These are phyloP conservation scores for Neopestalotiopsis sp. DNA, from an alignment of 2,329 filamentous ascomycete genomes.

Conservation along the genomic window DNA sequence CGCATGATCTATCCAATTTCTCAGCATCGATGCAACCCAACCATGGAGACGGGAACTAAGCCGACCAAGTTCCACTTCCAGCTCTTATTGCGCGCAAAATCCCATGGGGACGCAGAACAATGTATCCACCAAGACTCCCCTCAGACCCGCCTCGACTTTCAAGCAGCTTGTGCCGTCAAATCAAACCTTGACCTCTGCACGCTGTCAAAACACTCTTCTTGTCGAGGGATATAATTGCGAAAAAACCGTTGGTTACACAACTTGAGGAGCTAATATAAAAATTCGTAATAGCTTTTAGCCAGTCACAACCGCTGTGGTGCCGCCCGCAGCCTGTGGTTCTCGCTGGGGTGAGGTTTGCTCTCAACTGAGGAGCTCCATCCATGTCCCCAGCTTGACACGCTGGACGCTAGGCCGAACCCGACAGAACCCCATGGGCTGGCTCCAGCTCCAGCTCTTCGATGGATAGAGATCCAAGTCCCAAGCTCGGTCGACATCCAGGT, in stretches of 20 bases:
- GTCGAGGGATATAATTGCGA: neutral
- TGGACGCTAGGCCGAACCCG: neutral
- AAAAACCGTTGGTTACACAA: constrained; percentile 1
- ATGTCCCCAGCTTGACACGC: neutral
- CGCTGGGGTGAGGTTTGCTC: neutral
- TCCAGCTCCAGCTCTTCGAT: neutral
- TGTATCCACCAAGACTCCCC: neutral
- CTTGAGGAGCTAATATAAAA: neutral
- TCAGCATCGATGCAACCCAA: neutral
- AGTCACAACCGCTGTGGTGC: neutral
- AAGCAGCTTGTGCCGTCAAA: neutral
- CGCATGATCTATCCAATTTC: too few relatives aligned
- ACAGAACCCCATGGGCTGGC: neutral
- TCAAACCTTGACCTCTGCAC: neutral
- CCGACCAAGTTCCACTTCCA: neutral
- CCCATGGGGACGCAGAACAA: neutral
- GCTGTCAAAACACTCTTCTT: neutral
- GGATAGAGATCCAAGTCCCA: neutral
- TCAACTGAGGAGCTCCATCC: neutral
- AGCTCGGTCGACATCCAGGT: neutral
- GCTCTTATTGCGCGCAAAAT: neutral
- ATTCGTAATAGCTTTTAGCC: neutral
- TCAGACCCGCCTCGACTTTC: neutral
- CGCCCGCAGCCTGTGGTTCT: neutral
- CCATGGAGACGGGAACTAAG: neutral